A percentile compares a stretch with the other conserved stretches of the same genome.
These are phyloP conservation scores for Strigomonas galati DNA, from an alignment of 208 protist species.

Conservation along the genomic window DNA sequence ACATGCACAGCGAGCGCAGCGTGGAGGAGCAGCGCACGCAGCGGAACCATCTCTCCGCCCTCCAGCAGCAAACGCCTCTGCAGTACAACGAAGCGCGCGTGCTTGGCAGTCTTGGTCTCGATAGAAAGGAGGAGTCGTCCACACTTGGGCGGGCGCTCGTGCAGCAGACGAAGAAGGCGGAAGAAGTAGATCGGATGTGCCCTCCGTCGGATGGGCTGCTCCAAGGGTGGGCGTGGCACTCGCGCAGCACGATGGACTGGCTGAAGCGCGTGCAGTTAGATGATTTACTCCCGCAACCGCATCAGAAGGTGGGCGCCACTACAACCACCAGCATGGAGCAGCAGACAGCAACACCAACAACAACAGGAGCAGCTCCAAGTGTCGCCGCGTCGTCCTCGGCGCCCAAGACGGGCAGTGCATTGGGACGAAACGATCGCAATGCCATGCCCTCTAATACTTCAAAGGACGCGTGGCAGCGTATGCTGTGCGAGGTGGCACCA, in stretches of 20 bases:
- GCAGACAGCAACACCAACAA: too few relatives aligned
- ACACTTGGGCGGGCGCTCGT: too few relatives aligned
- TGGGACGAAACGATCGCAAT: too few relatives aligned
- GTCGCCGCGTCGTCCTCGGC: too few relatives aligned
- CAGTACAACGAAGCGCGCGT: not conserved
- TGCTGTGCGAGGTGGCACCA: conserved; percentile 12
- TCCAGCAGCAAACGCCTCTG: not conserved
- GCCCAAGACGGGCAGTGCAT: too few relatives aligned
- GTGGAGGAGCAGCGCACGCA: not conserved
- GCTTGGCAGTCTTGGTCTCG: conserved; percentile 8
- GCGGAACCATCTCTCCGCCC: not conserved
- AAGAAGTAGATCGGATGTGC: not conserved
- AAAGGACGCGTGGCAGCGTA: not conserved
- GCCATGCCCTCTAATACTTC: not conserved
- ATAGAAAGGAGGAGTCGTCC: too few relatives aligned
- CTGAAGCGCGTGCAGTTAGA: conserved; percentile 21
- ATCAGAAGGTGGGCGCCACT: not conserved
- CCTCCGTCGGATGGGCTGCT: not conserved
- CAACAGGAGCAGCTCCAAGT: too few relatives aligned
- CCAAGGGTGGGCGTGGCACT: conserved; percentile 15
- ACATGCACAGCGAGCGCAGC: not conserved
- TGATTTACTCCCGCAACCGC: not conserved
- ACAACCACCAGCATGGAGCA: too few relatives aligned
- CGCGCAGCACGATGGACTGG: conserved; percentile 20
- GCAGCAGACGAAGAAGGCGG: too few relatives aligned